These are phyloP conservation scores for Salicornia ramosissima DNA, from an alignment of 148 eudicot species.

Conservation along the genomic window DNA sequence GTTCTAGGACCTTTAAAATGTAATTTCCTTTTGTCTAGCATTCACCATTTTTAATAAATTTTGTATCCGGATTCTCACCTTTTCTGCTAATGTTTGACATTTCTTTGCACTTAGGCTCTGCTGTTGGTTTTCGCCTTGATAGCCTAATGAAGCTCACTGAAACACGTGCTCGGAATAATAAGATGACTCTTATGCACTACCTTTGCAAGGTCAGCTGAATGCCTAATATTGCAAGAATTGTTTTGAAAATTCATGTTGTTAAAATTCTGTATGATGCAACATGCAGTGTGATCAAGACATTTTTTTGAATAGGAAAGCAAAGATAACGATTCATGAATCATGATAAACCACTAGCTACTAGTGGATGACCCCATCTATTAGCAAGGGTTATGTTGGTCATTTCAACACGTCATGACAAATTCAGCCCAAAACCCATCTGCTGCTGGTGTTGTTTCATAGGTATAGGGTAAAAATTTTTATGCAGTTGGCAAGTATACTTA, in stretches of 20 bases:
- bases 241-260: not conserved
- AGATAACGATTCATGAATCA: too few species aligned
- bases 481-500: too few species aligned
- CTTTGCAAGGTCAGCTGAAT: constrained; percentile 64
- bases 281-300: too few species aligned
- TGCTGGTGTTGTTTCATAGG: too few species aligned
- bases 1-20: not conserved
- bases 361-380: too few species aligned
- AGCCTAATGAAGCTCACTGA: constrained; percentile 92
- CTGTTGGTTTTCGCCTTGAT: constrained; percentile 90
- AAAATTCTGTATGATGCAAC: not conserved
- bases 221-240: not conserved
- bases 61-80: not conserved
- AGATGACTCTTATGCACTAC: constrained; percentile 96
- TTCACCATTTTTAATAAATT: not conserved
- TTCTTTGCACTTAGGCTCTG: constrained; percentile 52
- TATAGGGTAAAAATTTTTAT: too few species aligned
- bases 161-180: constrained; percentile 82
- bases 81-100: constrained; percentile 7
- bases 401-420: too few species aligned
- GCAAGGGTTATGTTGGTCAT: too few species aligned
- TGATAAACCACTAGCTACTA: too few species aligned
- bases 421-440: too few species aligned
- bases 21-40: not conserved
- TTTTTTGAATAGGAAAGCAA: not conserved